phyloP scores from a whole-genome alignment of 768 basidiomycete species.

The Coprinellus micaceus region DNA sequence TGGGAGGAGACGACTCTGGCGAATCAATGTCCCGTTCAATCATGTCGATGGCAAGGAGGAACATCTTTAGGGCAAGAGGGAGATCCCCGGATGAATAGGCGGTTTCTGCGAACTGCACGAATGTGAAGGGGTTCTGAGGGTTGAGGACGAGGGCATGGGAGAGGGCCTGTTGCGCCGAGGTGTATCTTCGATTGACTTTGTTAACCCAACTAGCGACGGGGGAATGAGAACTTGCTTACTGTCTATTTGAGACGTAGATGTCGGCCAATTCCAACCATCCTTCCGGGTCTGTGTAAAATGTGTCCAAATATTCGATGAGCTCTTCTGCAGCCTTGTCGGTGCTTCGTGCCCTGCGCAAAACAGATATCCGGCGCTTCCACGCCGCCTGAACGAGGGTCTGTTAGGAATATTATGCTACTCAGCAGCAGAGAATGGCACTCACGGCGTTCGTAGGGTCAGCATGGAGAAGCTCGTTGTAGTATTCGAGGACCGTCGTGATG shows the following conservation, averaged over 20 bases:
- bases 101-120: slow-evolving; percentile 84
- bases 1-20: slow-evolving; percentile 37
- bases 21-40: slow-evolving; percentile 51
- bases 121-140: slow-evolving; percentile 83
- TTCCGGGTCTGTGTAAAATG: slow-evolving; percentile 84
- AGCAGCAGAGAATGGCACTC: slow-evolving; percentile 24
- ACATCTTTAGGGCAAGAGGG: slow-evolving; percentile 74
- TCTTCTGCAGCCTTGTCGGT: slow-evolving; percentile 67
- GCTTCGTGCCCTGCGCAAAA: slow-evolving; percentile 60
- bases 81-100: slow-evolving; percentile 78
- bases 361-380: slow-evolving; percentile 81
- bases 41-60: slow-evolving; percentile 79
- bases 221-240: slow-evolving; percentile 44
- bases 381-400: slow-evolving; percentile 39
- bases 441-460: slow-evolving; percentile 71
- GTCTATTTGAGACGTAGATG: slow-evolving; percentile 69
- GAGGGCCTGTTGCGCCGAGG: slow-evolving; percentile 65
- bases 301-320: slow-evolving; percentile 72
- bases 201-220: neutral
- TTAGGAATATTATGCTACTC: neutral
- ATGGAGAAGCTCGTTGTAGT: slow-evolving; percentile 62
- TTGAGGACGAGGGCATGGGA: slow-evolving; percentile 79
- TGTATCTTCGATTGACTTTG: slow-evolving; percentile 49
- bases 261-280: slow-evolving; percentile 87
- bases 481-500: slow-evolving; percentile 53